Conservation (phyloP, 148 eudicot genomes). For the Camellia lanceoleosa region DNA sequence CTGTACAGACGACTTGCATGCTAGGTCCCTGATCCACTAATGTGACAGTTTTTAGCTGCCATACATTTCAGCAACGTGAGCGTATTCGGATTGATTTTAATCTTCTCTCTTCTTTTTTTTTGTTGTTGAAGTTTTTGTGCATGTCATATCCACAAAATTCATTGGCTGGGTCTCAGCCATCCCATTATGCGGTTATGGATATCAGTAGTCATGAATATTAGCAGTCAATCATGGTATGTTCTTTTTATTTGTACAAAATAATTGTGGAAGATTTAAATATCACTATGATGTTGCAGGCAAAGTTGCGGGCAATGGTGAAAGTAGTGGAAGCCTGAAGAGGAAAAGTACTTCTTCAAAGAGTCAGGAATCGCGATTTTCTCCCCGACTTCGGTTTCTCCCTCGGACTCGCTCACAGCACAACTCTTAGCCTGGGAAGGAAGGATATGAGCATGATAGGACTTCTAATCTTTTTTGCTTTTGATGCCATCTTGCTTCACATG, state of each 20-base stretch:
- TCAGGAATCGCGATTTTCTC: conserved; percentile 21
- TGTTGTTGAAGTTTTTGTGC: background rate
- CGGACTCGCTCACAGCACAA: conserved; percentile 22
- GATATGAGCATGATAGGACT: conserved; percentile 9
- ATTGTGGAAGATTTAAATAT: conserved; percentile 1
- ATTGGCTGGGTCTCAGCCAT: background rate
- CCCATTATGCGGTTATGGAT: background rate
- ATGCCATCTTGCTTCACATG: background rate
- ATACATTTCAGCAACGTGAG: background rate
- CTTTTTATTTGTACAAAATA: background rate
- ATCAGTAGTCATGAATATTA: background rate
- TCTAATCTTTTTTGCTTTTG: conserved; percentile 1
- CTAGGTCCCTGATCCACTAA: background rate
- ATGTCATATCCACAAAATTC: background rate
- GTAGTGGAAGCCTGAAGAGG: conserved; percentile 14
- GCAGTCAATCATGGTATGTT: background rate
- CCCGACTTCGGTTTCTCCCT: conserved; percentile 20
- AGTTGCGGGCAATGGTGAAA: conserved; percentile 2
- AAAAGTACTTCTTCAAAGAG: conserved; percentile 7
- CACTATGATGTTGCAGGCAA: conserved; percentile 14
- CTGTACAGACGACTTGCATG: background rate
- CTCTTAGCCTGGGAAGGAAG: conserved; percentile 14
- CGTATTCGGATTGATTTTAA: background rate
- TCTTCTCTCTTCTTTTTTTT: background rate
- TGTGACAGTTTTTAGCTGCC: background rate